Base-by-base conservation (phyloP, 371 early-diverging fungal genomes). In the Mucor velutinosus region DNA sequence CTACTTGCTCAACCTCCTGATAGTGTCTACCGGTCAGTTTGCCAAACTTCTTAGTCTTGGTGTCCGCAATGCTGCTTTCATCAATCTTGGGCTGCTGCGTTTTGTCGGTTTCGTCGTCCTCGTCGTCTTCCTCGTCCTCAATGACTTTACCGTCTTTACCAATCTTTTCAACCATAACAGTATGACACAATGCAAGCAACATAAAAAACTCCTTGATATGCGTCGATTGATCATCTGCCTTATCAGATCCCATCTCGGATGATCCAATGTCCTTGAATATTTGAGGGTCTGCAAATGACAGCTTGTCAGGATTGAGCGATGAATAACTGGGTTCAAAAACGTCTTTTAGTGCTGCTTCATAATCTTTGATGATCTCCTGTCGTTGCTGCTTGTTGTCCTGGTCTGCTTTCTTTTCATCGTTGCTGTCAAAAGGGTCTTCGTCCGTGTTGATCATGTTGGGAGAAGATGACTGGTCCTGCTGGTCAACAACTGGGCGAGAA, bases 161-260 rank as follows among this genome's bases (percentile, higher is more conserved):
- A 8, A 84, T 69, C 23, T 75, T 79, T 67, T 97, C 97, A 8
- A 95, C 88, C 4, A 99, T 79, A 0, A 97, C 97, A 0, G 97
- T 95, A 73, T 99, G 98, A 76, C 98, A 99, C 0, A 97, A 81
- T 3, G 97, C 90, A 19, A 99, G 77, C 17, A 93, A 80, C 8
- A 89, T 88, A 67, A 97, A 92, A 62, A 98, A 98, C 59, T 95
- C 91, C 30, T 86, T 64, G 43, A 62, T 64, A 5, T 2, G 30
- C 12, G 7, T 25, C 0, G 69, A 60, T 21, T 64, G 37, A 1
- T 11, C 30, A 17, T 67, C 58, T 3, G 7, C 3, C 1, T 37
- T 11, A 14, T 58, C 19, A 4, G 29, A 27, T 2, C 45, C 58
- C 37, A 66, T 49, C 0, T 66, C 58, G 32, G 51, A 23, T 11